phyloP scores from a whole-genome alignment of 2,329 filamentous ascomycete species.

The Colletotrichum salicis region DNA sequence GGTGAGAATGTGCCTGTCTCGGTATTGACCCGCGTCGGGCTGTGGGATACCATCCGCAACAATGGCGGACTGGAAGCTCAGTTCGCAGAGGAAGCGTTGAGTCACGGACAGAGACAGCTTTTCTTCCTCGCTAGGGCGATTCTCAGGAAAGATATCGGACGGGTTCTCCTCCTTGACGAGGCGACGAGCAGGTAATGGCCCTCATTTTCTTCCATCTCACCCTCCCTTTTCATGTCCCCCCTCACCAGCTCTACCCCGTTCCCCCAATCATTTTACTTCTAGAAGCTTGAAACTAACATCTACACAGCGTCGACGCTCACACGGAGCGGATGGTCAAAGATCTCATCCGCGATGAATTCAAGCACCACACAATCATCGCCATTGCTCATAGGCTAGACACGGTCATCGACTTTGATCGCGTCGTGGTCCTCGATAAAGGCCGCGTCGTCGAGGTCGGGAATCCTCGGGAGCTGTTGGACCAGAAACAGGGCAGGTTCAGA shows the following conservation, averaged over 20 bases:
- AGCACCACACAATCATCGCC: slow-evolving; percentile 62
- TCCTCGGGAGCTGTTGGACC: slow-evolving; percentile 13
- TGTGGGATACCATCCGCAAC: slow-evolving; percentile 41
- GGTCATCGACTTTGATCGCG: slow-evolving; percentile 50
- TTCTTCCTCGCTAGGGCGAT: slow-evolving; percentile 46
- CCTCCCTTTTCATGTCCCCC: not conserved
- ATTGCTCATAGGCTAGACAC: slow-evolving; percentile 55
- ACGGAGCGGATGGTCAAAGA: slow-evolving; percentile 47
- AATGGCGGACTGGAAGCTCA: slow-evolving; percentile 25
- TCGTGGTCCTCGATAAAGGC: slow-evolving; percentile 35
- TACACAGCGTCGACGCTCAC: slow-evolving; percentile 43
- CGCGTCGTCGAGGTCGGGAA: slow-evolving; percentile 32
- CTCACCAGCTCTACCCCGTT: no score
- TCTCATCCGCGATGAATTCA: slow-evolving; percentile 45
- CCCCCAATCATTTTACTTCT: no score
- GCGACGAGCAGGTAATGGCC: slow-evolving; percentile 40
- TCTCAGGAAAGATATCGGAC: slow-evolving; percentile 45
- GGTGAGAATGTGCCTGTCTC: no score
- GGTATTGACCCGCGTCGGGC: slow-evolving; percentile 12
- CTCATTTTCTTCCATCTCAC: no score
- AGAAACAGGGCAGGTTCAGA: slow-evolving; percentile 23
- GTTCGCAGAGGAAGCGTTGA: slow-evolving; percentile 45
- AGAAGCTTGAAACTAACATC: no score
- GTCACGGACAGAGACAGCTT: slow-evolving; percentile 47
- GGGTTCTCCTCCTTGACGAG: slow-evolving; percentile 59